These are phyloP conservation scores for Ustilago hordei DNA, from an alignment of 1,284 basidiomycete species.

Conservation along the genomic window DNA sequence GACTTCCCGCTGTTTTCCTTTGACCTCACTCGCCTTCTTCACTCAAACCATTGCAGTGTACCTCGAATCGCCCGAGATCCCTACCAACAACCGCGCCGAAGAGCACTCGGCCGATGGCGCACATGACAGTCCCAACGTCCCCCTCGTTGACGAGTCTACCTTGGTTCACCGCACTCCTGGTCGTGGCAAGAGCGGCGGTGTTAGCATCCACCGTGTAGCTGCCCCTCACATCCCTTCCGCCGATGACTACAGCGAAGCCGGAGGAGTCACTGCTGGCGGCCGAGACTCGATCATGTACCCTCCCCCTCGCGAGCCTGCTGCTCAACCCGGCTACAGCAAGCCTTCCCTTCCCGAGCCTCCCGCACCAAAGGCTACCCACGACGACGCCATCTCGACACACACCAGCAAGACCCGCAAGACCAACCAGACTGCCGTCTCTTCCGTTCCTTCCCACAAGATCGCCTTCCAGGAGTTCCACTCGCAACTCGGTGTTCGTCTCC, in stretches of 20 bases:
- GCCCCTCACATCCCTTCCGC: slow-evolving; percentile 58
- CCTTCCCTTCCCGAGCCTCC: slow-evolving; percentile 54
- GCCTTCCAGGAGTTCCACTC: slow-evolving; percentile 68
- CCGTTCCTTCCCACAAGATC: slow-evolving; percentile 63
- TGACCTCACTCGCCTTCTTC: background rate
- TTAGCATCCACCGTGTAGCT: slow-evolving; percentile 67
- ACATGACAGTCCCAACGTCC: slow-evolving; percentile 60
- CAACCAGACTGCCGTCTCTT: slow-evolving; percentile 44
- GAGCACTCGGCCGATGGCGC: slow-evolving; percentile 40
- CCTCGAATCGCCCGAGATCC: slow-evolving; percentile 65
- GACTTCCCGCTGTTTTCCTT: background rate
- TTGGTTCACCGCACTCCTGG: slow-evolving; percentile 67
- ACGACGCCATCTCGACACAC: slow-evolving; percentile 55
- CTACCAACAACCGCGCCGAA: slow-evolving; percentile 30
- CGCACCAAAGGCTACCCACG: slow-evolving; percentile 27
- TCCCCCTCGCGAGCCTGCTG: slow-evolving; percentile 59
- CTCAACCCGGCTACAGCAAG: slow-evolving; percentile 58
- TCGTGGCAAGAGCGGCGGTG: slow-evolving; percentile 63
- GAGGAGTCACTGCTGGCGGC: slow-evolving; percentile 65
- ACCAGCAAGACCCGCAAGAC: slow-evolving; percentile 61
- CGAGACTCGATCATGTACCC: slow-evolving; percentile 69
- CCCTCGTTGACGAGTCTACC: slow-evolving; percentile 65
- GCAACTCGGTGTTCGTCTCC: slow-evolving; percentile 83
- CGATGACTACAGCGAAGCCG: slow-evolving; percentile 66
- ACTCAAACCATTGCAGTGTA: slow-evolving; percentile 40